Conservation (phyloP, 2,329 filamentous ascomycete genomes). For the Ophiostoma montium region DNA sequence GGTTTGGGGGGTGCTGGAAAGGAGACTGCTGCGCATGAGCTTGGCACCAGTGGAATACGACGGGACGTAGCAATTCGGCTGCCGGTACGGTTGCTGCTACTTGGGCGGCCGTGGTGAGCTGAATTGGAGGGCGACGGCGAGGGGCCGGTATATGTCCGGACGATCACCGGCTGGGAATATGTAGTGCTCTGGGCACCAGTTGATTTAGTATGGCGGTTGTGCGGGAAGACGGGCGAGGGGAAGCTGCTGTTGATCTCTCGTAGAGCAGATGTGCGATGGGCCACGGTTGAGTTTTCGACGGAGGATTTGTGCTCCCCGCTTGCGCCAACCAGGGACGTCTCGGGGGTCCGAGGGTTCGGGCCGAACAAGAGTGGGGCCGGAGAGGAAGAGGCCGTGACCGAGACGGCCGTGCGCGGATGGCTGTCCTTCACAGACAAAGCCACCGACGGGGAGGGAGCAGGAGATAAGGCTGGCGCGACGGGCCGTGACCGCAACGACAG, state of each 20-base stretch:
- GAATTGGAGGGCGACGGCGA: constrained; percentile 16
- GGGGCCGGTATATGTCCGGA: constrained; percentile 46
- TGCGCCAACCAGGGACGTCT: constrained; percentile 37
- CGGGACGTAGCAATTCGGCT: constrained; percentile 16
- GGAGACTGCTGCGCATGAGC: constrained; percentile 8
- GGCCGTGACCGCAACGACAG: not conserved
- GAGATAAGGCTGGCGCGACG: not conserved
- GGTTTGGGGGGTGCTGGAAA: not conserved
- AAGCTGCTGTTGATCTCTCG: constrained; percentile 45
- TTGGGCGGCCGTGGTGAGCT: constrained; percentile 15
- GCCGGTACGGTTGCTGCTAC: constrained; percentile 18
- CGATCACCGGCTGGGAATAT: constrained; percentile 51
- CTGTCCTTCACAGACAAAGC: not conserved
- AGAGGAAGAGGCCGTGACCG: constrained; percentile 17
- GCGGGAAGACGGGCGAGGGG: constrained; percentile 31
- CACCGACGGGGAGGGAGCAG: not conserved
- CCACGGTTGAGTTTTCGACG: constrained; percentile 40
- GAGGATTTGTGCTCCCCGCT: constrained; percentile 38
- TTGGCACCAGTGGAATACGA: constrained; percentile 15
- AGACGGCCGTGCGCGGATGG: not conserved
- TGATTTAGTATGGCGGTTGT: constrained; percentile 42
- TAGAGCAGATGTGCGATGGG: constrained; percentile 44
- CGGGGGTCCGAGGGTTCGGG: constrained; percentile 25
- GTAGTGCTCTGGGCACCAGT: constrained; percentile 42
- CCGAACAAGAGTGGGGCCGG: constrained; percentile 35